A percentile compares a stretch with the other conserved stretches of the same genome.
Evolutionary conservation across 2,329 filamentous ascomycete genomes (phyloP).

Genomic region (Parafenestella ontariensis): DNA sequence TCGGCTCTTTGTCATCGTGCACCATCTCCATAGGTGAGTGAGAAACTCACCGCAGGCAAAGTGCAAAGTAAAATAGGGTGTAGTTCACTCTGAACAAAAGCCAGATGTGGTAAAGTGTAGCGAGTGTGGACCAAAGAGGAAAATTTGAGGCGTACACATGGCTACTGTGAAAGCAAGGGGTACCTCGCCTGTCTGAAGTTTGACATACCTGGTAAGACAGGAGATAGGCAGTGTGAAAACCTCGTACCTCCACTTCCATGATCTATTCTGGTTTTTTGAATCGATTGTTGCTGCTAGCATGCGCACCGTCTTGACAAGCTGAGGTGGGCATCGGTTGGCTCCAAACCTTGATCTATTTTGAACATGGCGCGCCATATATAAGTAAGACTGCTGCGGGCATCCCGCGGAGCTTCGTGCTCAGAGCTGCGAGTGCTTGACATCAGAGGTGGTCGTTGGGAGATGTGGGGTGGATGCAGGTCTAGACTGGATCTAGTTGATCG

Average conservation of each 20-base stretch:
- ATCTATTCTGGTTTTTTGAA: neutral
- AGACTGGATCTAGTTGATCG: constrained; percentile 5
- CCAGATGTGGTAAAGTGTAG: neutral
- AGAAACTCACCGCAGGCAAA: neutral
- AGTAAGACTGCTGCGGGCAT: neutral
- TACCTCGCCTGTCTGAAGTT: neutral
- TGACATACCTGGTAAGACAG: neutral
- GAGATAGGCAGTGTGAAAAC: neutral
- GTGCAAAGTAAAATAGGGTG: neutral
- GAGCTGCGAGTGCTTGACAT: neutral
- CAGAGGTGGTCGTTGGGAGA: neutral
- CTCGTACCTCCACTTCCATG: neutral
- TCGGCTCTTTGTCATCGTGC: too few species aligned
- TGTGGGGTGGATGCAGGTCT: constrained; percentile 5
- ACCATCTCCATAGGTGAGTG: too few species aligned
- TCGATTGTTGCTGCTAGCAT: too few species aligned
- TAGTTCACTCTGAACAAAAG: neutral
- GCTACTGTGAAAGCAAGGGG: neutral
- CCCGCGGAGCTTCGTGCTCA: neutral
- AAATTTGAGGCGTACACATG: neutral
- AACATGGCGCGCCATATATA: constrained; percentile 6
- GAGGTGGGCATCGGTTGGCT: too few species aligned
- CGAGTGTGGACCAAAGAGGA: neutral
- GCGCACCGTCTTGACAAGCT: constrained; percentile 13
- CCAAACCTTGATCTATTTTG: constrained; percentile 2